Percentiles rank a stretch among this genome's conserved stretches.
These are phyloP conservation scores for Sorghum bicolor DNA, from an alignment of 176 grass and related monocot genomes.

Conservation along the genomic window DNA sequence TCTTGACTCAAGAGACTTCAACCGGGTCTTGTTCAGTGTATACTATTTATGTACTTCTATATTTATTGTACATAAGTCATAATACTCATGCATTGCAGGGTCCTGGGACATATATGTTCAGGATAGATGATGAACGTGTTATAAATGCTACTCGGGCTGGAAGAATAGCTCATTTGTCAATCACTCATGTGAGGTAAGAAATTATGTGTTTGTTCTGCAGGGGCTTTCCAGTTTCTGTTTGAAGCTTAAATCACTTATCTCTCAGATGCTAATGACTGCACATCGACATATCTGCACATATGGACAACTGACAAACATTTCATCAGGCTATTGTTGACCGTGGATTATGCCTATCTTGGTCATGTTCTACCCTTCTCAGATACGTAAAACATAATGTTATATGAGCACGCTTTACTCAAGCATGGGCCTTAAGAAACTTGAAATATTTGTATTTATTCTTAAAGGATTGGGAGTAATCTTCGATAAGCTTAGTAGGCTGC, in stretches of 20 bases:
- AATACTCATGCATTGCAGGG: slow-evolving; percentile 58
- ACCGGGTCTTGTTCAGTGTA: neutral
- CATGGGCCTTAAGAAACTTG: slow-evolving; percentile 11
- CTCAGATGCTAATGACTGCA: neutral
- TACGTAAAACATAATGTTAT: slow-evolving; percentile 6
- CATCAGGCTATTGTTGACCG: neutral
- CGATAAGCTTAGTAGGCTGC: slow-evolving; percentile 6
- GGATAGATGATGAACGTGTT: slow-evolving; percentile 96
- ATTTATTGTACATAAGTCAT: neutral
- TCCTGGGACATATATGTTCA: slow-evolving; percentile 98
- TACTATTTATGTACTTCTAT: slow-evolving; percentile 11
- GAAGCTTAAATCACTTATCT: slow-evolving; percentile 1
- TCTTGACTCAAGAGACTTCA: neutral
- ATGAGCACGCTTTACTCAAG: neutral
- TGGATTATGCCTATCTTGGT: neutral
- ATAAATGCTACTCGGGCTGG: slow-evolving; percentile 91
- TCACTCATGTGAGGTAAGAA: slow-evolving; percentile 93
- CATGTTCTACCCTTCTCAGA: slow-evolving; percentile 9
- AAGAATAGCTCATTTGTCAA: slow-evolving; percentile 98
- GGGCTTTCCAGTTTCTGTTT: slow-evolving; percentile 16
- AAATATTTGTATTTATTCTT: neutral
- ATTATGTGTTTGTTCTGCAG: slow-evolving; percentile 15
- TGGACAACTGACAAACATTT: slow-evolving; percentile 3
- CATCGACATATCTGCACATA: neutral
- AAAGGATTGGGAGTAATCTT: neutral